Evolutionary conservation across 176 grass and related monocot species (phyloP).

Genomic region (Pontederia paniculata): DNA sequence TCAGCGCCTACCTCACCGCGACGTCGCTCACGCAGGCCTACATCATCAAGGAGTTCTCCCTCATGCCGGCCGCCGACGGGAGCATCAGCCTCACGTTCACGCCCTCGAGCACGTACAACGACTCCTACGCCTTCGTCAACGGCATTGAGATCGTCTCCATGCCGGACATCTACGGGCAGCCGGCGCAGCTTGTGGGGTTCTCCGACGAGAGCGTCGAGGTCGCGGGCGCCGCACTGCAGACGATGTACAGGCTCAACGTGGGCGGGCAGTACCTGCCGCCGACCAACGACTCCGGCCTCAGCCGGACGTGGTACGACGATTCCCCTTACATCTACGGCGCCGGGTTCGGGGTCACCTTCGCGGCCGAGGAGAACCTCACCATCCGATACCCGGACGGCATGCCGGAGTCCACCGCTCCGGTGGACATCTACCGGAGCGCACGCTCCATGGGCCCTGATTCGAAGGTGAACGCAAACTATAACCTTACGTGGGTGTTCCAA

Average conservation of each 20-base stretch:
- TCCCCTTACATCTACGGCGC: conserved; percentile 48
- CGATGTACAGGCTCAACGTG: conserved; percentile 71
- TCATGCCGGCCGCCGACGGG: conserved; percentile 31
- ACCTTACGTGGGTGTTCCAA: conserved; percentile 58
- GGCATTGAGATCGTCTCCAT: conserved; percentile 69
- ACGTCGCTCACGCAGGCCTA: conserved; percentile 61
- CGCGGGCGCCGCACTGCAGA: conserved; percentile 28
- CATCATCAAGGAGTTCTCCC: conserved; percentile 54
- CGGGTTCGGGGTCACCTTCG: conserved; percentile 26
- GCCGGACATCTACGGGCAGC: conserved; percentile 55
- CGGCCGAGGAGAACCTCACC: conserved; percentile 26
- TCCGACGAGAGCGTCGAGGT: conserved; percentile 60
- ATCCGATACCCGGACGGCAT: conserved; percentile 31
- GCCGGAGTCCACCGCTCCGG: conserved; percentile 44
- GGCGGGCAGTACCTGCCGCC: conserved; percentile 45
- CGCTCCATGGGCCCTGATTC: conserved; percentile 70
- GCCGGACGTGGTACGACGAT: conserved; percentile 65
- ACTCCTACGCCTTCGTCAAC: conserved; percentile 70
- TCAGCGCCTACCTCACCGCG: conserved; percentile 46
- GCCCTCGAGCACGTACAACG: conserved; percentile 34
- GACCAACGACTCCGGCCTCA: conserved; percentile 52
- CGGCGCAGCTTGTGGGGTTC: conserved; percentile 43
- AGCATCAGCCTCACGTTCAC: conserved; percentile 46
- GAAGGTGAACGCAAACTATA: conserved; percentile 59
- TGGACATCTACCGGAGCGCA: conserved; percentile 34